These are phyloP conservation scores for Abrus pulchellus DNA, from an alignment of 306 rosid species.

Conservation along the genomic window DNA sequence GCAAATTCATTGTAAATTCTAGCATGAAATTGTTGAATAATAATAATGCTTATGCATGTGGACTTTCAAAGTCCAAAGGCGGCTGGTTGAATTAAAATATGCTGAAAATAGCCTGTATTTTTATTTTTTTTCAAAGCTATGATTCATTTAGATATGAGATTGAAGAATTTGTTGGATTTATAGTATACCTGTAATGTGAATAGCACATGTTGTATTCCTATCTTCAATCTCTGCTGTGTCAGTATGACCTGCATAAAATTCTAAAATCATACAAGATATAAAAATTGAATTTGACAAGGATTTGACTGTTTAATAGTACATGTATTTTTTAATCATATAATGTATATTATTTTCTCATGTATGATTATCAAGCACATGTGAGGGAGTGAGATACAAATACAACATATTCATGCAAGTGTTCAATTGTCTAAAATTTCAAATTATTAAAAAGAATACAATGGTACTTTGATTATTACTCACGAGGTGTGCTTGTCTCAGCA, in stretches of 20 bases:
- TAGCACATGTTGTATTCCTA: slow-evolving; percentile 10
- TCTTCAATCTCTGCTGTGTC: slow-evolving; percentile 8
- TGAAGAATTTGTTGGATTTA: slow-evolving; percentile 34
- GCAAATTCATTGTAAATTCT: slow-evolving; percentile 22
- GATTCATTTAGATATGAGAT: slow-evolving; percentile 27
- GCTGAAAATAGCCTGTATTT: slow-evolving; percentile 2
- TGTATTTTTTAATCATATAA: not conserved
- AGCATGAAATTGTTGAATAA: slow-evolving; percentile 51
- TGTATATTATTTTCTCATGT: not conserved
- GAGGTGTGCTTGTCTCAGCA: not conserved
- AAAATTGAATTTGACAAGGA: not conserved
- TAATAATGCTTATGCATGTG: slow-evolving; percentile 40
- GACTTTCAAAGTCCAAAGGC: slow-evolving; percentile 50
- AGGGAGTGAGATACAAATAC: too few species aligned
- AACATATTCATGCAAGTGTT: not conserved
- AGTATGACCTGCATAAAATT: not conserved
- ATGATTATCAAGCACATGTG: too few species aligned
- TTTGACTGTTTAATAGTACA: not conserved
- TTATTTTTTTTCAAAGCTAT: not conserved
- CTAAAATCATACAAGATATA: not conserved
- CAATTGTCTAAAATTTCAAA: not conserved
- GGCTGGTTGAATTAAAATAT: slow-evolving; percentile 49
- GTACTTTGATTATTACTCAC: not conserved
- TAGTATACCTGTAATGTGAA: slow-evolving; percentile 10
- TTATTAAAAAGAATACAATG: not conserved